A percentile compares a stretch with the other conserved stretches of the same genome.
These are phyloP conservation scores for Nicotiana sylvestris DNA, from an alignment of 257 asterid species.

Conservation along the genomic window DNA sequence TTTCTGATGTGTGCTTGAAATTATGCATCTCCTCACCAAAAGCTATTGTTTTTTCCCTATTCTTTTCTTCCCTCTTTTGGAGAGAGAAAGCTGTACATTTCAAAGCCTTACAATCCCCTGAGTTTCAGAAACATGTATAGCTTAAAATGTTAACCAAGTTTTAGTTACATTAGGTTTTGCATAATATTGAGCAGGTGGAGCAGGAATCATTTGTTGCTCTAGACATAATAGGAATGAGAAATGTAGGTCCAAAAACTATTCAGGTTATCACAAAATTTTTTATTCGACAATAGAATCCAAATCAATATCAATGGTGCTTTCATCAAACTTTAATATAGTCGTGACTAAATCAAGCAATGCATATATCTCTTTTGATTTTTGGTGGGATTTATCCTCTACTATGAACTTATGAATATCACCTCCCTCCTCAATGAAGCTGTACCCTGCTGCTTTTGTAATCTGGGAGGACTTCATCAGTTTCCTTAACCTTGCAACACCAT, in stretches of 20 bases:
- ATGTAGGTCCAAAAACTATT: neutral
- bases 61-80: no score
- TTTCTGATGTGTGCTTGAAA: neutral
- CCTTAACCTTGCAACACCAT: slow-evolving; percentile 63
- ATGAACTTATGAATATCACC: slow-evolving; percentile 65
- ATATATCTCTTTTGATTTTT: slow-evolving; percentile 42
- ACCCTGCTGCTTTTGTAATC: slow-evolving; percentile 66
- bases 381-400: slow-evolving; percentile 72
- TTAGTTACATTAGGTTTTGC: neutral
- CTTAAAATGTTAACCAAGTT: neutral
- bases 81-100: no score
- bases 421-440: slow-evolving; percentile 80
- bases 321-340: slow-evolving; percentile 34
- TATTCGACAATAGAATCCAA: slow-evolving; percentile 24
- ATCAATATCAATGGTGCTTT: slow-evolving; percentile 20
- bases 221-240: neutral
- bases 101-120: neutral
- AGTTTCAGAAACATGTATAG: neutral
- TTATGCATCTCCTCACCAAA: neutral
- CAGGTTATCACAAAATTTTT: slow-evolving; percentile 6
- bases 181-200: neutral
- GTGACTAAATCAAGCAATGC: slow-evolving; percentile 38
- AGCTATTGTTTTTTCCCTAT: neutral
- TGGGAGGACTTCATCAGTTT: slow-evolving; percentile 64
- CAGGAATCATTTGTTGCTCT: neutral